Evolutionary conservation across 371 early-diverging fungal genomes (phyloP), one percentile per base, ranked within the genome.

Genomic region (Mucor velutinosus): DNA sequence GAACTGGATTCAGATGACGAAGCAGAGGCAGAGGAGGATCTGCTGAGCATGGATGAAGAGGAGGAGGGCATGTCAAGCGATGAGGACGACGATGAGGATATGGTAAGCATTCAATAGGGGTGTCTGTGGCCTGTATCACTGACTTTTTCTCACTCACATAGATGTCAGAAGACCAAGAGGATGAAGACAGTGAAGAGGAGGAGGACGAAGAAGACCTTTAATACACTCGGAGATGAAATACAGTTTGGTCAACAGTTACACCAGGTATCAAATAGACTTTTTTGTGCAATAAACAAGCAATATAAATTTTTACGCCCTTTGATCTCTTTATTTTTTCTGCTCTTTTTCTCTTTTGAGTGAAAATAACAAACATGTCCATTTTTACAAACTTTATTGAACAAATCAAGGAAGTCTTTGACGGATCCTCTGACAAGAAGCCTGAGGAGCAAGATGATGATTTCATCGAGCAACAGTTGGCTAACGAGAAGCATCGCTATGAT

Each of bases 401-500:
- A 55, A 72, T 81, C 10, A 71, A 62, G n/a, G 60, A 62, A 7
- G 51, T 77, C 30, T 80, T 80, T 45, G 73, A 74, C 15, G 25
- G 15, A 21, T 29, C 53, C 14, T 14, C 47, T 41, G 33, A 32
- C 7, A 27, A 47, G 30, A 35, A 14, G 3, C 39, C 56, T 7
- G 37, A 66, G 4, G 67, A 76, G 2, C 65, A 67, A 4, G 80
- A 82, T 57, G 70, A 70, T 37, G 74, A 73, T 25, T 66, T 67
- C 19, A 55, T 66, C 41, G 73, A 73, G 32, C 66, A 73, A 32
- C 66, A 69, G 41, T 35, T 73, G 14, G 41, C 57, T 0, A 69
- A 76, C 10, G 76, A 77, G 57, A 75, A 76, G n/a, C 92, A 94
- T 75, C 89, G 93, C 21, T 91, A 82, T 70, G 87, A 86, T 19